Evolutionary conservation across 768 basidiomycete species (phyloP), one percentile per base, ranked within the genome.

Genomic region (Rhodotorula sphaerocarpa): DNA sequence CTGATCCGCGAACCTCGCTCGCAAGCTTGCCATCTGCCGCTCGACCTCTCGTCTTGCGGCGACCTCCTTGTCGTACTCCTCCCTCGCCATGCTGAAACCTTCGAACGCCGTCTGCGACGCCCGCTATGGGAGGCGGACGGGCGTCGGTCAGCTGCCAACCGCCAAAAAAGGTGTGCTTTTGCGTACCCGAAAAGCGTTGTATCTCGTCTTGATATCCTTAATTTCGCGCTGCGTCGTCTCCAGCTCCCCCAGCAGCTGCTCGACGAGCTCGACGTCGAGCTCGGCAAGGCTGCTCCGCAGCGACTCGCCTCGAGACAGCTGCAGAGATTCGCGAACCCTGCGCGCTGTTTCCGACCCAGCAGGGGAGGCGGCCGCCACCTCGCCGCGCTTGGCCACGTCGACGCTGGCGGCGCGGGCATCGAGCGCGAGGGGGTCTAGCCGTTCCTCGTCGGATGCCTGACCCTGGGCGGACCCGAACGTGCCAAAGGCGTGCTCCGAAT

Each of bases 61-160:
- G 41, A 91, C 80, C 75, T 97, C 95, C 55, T 83, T 83, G 73
- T 96, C 92, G 73, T 93, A 96, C 73, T 97, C 95, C 46, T 86
- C 85, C 70, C 91, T 88, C 3, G 93, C 91, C 30, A 92, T 90
- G 1, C 85, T 85, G 45, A 99, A 78, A 45, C 95, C 95, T 65
- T 91, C 87, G 58, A 91, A 87, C 65, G 88, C 92, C 67, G 90
- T 87, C 67, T 87, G 86, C 73, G 90, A 95, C 51, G 87, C 84
- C 53, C 93, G 80, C 93, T 99, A 73, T 15, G 31, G 39, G 36
- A n/a, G n/a, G n/a, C n/a, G n/a, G n/a, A n/a, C n/a, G n/a, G n/a
- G n/a, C n/a, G n/a, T n/a, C n/a, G n/a, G n/a, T n/a, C n/a, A n/a
- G n/a, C n/a, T n/a, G n/a, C n/a, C n/a, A n/a, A n/a, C n/a, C n/a